These are phyloP conservation scores for Penicillium manginii DNA, from an alignment of 495 filamentous ascomycete genomes.

Conservation along the genomic window DNA sequence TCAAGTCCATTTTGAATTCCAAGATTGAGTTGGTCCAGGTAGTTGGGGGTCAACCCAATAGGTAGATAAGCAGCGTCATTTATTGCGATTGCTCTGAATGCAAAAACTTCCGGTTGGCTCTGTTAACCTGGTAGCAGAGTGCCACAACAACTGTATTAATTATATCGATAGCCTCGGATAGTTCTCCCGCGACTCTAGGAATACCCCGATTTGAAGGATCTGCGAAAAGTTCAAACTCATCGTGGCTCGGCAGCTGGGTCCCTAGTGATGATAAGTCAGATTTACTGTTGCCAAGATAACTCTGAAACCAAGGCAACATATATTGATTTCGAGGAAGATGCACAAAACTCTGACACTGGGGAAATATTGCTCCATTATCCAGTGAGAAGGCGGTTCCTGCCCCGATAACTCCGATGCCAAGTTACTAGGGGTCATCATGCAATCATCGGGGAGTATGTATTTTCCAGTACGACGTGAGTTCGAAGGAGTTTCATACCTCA, in stretches of 20 bases:
- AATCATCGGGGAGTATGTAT: neutral
- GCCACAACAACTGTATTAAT: too few species aligned
- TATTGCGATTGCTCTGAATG: too few species aligned
- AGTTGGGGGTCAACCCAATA: too few species aligned
- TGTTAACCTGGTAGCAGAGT: too few species aligned
- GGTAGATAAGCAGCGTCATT: too few species aligned
- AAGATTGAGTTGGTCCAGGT: too few species aligned
- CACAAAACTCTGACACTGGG: neutral
- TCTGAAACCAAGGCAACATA: neutral
- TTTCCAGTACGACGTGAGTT: neutral
- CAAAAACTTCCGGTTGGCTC: too few species aligned
- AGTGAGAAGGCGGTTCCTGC: neutral
- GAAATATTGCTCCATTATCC: neutral
- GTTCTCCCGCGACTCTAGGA: too few species aligned
- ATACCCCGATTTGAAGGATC: too few species aligned
- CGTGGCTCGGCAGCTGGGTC: neutral
- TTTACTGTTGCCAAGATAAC: neutral
- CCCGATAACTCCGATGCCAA: slow-evolving; percentile 1
- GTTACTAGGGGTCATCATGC: neutral
- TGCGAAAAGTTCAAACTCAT: too few species aligned
- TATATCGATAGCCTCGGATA: too few species aligned
- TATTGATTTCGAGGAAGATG: neutral
- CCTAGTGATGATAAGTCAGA: neutral
- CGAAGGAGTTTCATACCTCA: neutral
- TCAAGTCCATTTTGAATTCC: neutral